These are phyloP conservation scores for Ophiostoma populinum DNA, from an alignment of 2,329 filamentous ascomycete genomes.

Conservation along the genomic window DNA sequence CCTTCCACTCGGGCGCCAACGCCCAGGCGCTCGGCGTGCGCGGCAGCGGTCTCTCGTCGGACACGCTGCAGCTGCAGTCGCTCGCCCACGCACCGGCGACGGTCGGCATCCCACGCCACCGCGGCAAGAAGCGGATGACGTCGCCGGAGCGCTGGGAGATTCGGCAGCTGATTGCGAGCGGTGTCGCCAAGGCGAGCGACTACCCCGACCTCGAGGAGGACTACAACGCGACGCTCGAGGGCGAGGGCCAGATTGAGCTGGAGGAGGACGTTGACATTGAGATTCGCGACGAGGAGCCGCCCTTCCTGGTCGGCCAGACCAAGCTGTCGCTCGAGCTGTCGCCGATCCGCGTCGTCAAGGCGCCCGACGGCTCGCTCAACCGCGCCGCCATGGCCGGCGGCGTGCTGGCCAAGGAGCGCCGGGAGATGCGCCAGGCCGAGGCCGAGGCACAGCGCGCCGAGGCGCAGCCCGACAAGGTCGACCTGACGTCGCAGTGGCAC, in stretches of 20 bases:
- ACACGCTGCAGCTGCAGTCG: constrained; percentile 33
- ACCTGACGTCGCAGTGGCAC: constrained; percentile 83
- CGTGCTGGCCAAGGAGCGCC: constrained; percentile 70
- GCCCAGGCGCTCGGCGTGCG: constrained; percentile 57
- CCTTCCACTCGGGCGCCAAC: constrained; percentile 80
- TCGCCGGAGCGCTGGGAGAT: constrained; percentile 98
- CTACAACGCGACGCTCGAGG: constrained; percentile 72
- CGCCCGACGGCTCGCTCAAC: constrained; percentile 95
- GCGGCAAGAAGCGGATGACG: constrained; percentile 79
- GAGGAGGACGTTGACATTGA: constrained; percentile 97
- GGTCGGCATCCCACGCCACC: constrained; percentile 17
- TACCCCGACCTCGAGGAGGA: constrained; percentile 93
- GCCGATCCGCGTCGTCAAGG: constrained; percentile 91
- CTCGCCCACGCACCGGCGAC: constrained; percentile 28
- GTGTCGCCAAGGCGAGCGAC: constrained; percentile 79
- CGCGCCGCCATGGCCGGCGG: constrained; percentile 90
- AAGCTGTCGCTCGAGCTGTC: constrained; percentile 91
- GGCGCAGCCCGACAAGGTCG: constrained; percentile 66
- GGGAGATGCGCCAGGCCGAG: constrained; percentile 79
- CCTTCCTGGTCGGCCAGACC: constrained; percentile 88
- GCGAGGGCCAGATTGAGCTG: constrained; percentile 74
- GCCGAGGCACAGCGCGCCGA: constrained; percentile 61
- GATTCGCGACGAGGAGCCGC: constrained; percentile 87
- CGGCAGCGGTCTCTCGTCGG: constrained; percentile 17
- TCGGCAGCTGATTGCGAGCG: constrained; percentile 85